Base-by-base conservation (phyloP, 352 stramenopile species). In the Phytophthora syringae region DNA sequence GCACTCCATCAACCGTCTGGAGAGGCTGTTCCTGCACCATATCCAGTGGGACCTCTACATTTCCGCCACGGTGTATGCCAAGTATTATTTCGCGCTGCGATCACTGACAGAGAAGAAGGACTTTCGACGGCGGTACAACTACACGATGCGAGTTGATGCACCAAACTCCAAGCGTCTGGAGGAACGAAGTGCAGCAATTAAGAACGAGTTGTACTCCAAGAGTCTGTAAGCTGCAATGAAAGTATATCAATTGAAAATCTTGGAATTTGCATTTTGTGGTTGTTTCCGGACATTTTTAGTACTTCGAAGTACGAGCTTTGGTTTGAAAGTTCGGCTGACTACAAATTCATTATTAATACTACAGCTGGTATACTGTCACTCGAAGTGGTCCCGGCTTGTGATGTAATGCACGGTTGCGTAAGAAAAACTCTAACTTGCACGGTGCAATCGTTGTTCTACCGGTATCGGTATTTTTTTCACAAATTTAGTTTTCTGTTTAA, bases 11-110 rank as follows among this genome's bases (percentile, higher is more conserved):
- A 99, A 99, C 77, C 83, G 86, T 7, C 88, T 99, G 47, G 98
- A 99, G 77, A 74, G 96, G 9, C 82, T 97, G 52, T 99, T 99
- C 71, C 77, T 99, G 42, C 92, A 97, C 54, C 88, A 98, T 54
- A 95, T 99, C 52, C 97, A 99, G 71, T 99, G 97, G 97, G 95
- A 99, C 70, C 84, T 99, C 20, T 99, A 98, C 76, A 98, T 99
- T 76, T 98, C 94, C 6, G 83, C 75, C 15, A 92, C 82, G 1
- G 85, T 98, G 36, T 98, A 98, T 66, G 97, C 97, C 59, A 99
- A 99, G 76, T 99, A 99, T 74, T 99, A 99, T 84, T 99, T 99
- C 78, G 98, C 97, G 21, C 75, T 99, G 42, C 91, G 98, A 2
- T 95, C 86, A 22, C 77, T 98, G 15, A 94, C 85, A 1, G 92